phyloP scores from a whole-genome alignment of 208 protist species.

The Trypanosomatidae sp. region DNA sequence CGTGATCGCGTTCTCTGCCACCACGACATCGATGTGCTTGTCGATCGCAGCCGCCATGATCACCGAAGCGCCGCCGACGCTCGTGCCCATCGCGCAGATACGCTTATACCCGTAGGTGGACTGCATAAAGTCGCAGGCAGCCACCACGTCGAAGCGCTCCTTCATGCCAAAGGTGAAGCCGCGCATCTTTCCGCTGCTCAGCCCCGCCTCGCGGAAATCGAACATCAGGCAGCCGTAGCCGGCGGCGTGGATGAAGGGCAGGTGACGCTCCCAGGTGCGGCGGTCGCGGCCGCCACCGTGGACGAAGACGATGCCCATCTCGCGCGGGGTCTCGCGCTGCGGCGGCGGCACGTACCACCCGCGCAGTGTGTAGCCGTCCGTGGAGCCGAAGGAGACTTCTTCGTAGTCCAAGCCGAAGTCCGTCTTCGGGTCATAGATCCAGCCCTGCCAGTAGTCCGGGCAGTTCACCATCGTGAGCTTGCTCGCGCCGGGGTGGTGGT shows the following conservation, averaged over 20 bases:
- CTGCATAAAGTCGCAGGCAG: constrained; percentile 76
- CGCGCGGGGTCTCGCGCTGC: background rate
- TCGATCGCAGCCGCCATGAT: constrained; percentile 91
- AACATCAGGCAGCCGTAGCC: constrained; percentile 90
- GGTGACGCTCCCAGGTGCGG: constrained; percentile 87
- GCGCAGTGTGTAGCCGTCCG: constrained; percentile 67
- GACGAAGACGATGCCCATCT: constrained; percentile 84
- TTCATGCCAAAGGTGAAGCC: constrained; percentile 91
- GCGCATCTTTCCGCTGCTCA: constrained; percentile 79
- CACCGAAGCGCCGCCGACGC: constrained; percentile 84
- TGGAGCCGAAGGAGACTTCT: constrained; percentile 77
- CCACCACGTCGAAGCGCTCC: constrained; percentile 87
- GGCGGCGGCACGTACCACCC: constrained; percentile 87
- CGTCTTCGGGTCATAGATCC: constrained; percentile 78
- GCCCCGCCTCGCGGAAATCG: constrained; percentile 89
- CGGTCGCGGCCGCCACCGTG: constrained; percentile 92
- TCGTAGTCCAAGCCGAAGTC: constrained; percentile 82
- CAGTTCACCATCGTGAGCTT: constrained; percentile 54
- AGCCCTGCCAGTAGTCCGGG: constrained; percentile 91
- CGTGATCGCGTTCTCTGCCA: constrained; percentile 91
- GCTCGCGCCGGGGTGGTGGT: constrained; percentile 64
- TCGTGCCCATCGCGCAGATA: constrained; percentile 89
- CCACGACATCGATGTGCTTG: constrained; percentile 81
- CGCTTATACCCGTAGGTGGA: constrained; percentile 58
- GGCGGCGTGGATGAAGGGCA: constrained; percentile 80